Percentiles rank a stretch among this genome's conserved stretches.
Evolutionary conservation across 2,329 filamentous ascomycete species (phyloP).

Genomic region (Fusarium dlaminii): DNA sequence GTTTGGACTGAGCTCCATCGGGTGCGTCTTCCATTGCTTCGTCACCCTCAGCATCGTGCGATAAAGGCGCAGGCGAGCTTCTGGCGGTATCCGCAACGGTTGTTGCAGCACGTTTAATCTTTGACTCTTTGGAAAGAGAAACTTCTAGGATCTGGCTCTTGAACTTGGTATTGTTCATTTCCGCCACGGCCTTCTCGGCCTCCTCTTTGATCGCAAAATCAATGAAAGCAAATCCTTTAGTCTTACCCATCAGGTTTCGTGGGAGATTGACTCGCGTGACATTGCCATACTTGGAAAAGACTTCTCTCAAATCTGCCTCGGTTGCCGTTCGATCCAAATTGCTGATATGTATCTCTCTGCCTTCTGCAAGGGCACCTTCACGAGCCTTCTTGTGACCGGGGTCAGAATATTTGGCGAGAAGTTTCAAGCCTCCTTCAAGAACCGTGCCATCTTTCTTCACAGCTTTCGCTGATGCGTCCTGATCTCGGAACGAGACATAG

Average conservation of each 20-base stretch:
- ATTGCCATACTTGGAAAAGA: constrained; percentile 80
- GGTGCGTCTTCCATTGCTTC: constrained; percentile 49
- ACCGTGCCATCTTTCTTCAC: constrained; percentile 76
- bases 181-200: constrained; percentile 70
- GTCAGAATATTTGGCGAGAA: constrained; percentile 86
- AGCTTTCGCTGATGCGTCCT: constrained; percentile 74
- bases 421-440: constrained; percentile 72
- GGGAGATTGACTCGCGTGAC: constrained; percentile 79
- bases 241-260: constrained; percentile 71
- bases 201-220: constrained; percentile 78
- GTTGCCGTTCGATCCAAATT: constrained; percentile 70
- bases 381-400: constrained; percentile 81
- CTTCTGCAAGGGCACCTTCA: constrained; percentile 83
- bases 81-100: constrained; percentile 47
- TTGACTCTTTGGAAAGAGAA: constrained; percentile 65
- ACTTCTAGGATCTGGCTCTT: constrained; percentile 75
- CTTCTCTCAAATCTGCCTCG: constrained; percentile 74
- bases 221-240: constrained; percentile 83
- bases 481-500: constrained; percentile 87
- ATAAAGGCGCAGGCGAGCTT: constrained; percentile 49
- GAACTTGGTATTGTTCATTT: constrained; percentile 77
- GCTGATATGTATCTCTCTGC: constrained; percentile 83
- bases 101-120: constrained; percentile 65
- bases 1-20: constrained; percentile 37
- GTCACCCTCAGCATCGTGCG: constrained; percentile 51